These are phyloP conservation scores for Uncinocarpus reesii DNA, from an alignment of 2,329 filamentous ascomycete genomes.

Conservation along the genomic window DNA sequence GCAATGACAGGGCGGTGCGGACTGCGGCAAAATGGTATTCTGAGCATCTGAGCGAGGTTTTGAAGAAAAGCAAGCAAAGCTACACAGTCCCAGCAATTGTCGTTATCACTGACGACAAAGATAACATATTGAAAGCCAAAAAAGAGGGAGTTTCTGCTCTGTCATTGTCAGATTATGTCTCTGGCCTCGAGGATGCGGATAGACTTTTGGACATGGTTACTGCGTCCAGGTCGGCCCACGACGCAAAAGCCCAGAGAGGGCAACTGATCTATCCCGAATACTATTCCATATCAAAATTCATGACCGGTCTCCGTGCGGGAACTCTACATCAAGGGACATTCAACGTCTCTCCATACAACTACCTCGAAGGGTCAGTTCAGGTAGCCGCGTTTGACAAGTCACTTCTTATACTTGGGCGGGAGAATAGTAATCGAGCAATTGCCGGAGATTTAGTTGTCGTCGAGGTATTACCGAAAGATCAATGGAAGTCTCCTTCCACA, in stretches of 20 bases:
- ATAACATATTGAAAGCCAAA: conserved; percentile 73
- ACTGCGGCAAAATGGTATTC: conserved; percentile 82
- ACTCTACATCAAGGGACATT: conserved; percentile 89
- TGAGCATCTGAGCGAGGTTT: conserved; percentile 59
- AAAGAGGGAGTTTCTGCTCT: conserved; percentile 60
- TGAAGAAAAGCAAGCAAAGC: conserved; percentile 44
- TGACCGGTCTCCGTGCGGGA: conserved; percentile 82
- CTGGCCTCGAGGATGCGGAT: conserved; percentile 70
- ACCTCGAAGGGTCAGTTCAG: conserved; percentile 83
- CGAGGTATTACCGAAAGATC: conserved; percentile 82
- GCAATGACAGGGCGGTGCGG: conserved; percentile 86
- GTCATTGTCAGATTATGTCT: conserved; percentile 68
- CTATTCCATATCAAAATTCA: conserved; percentile 78
- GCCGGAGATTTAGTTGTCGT: conserved; percentile 89
- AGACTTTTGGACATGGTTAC: conserved; percentile 87
- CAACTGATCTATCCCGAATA: conserved; percentile 82
- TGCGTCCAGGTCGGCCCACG: conserved; percentile 59
- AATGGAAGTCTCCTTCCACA: conserved; percentile 93
- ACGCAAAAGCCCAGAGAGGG: conserved; percentile 53
- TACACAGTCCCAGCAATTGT: conserved; percentile 64
- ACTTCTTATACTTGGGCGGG: conserved; percentile 75
- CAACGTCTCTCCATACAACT: conserved; percentile 96
- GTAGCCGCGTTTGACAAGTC: conserved; percentile 84
- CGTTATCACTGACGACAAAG: conserved; percentile 87
- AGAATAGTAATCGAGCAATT: conserved; percentile 91